Evolutionary conservation across 768 basidiomycete genomes (phyloP).

Genomic region (Tricholoma terreum): DNA sequence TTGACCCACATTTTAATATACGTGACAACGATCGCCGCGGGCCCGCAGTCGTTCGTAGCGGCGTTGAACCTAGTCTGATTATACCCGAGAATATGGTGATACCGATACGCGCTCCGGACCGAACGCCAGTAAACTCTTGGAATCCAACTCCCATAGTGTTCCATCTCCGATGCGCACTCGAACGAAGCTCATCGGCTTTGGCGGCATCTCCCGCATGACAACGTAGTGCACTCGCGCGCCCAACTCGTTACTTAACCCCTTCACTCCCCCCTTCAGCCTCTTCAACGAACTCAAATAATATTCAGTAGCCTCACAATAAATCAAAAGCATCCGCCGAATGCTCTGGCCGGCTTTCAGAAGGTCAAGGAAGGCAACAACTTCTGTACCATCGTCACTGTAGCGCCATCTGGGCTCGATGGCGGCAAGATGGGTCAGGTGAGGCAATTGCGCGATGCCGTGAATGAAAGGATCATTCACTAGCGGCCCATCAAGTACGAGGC

Average conservation of each 20-base stretch:
- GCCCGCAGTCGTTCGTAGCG: too few relatives aligned
- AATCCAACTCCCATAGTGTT: constrained; percentile 5
- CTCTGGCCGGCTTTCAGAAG: constrained; percentile 5
- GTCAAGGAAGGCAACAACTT: constrained; percentile 9
- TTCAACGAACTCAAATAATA: constrained; percentile 8
- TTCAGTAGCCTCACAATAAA: constrained; percentile 9
- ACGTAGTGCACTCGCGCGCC: constrained; percentile 5
- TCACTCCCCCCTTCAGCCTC: constrained; percentile 7
- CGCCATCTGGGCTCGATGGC: constrained; percentile 14
- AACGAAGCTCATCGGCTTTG: constrained; percentile 5
- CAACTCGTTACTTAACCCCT: background rate
- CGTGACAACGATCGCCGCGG: too few relatives aligned
- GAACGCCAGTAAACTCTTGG: background rate
- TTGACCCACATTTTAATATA: too few relatives aligned
- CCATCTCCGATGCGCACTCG: constrained; percentile 10
- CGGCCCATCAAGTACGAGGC: constrained; percentile 14
- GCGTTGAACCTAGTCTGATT: too few relatives aligned
- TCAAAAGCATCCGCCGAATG: constrained; percentile 10
- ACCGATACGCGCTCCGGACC: too few relatives aligned
- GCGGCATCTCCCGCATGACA: constrained; percentile 4
- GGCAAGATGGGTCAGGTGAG: constrained; percentile 9
- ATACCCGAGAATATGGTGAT: too few relatives aligned
- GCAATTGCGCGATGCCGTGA: constrained; percentile 1
- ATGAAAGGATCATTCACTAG: constrained; percentile 11
- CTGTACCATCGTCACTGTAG: constrained; percentile 15